Percentiles rank a stretch among this genome's conserved stretches.
Conservation (phyloP, 2,329 filamentous ascomycete genomes). For the Phaeophleospora eucalypticola region DNA sequence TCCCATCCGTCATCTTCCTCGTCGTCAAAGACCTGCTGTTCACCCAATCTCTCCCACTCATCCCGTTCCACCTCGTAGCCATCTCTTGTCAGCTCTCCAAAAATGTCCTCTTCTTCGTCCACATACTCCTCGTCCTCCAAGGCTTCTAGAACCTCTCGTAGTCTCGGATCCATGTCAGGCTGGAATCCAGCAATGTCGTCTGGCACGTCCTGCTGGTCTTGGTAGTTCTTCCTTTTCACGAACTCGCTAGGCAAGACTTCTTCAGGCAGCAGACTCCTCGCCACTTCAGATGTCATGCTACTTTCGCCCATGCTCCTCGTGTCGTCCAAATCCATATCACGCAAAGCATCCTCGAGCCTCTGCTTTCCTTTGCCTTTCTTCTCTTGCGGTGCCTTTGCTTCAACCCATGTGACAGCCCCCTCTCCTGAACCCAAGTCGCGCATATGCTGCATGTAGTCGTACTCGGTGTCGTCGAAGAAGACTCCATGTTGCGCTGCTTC, state of each 20-base stretch:
- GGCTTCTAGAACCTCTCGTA: slow-evolving; percentile 88
- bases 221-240: slow-evolving; percentile 71
- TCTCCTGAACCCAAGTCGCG: slow-evolving; percentile 66
- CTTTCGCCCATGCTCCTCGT: slow-evolving; percentile 41
- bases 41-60: slow-evolving; percentile 63
- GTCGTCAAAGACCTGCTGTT: slow-evolving; percentile 31
- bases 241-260: slow-evolving; percentile 77
- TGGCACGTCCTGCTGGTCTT: slow-evolving; percentile 88
- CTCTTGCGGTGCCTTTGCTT: slow-evolving; percentile 55
- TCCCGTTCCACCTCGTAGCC: slow-evolving; percentile 70
- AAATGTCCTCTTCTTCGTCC: slow-evolving; percentile 77
- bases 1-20: slow-evolving; percentile 83
- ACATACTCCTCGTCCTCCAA: slow-evolving; percentile 95
- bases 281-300: slow-evolving; percentile 37
- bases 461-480: slow-evolving; percentile 90
- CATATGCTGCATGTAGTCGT: slow-evolving; percentile 99
- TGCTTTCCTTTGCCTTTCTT: slow-evolving; percentile 64
- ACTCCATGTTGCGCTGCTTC: slow-evolving; percentile 92
- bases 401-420: slow-evolving; percentile 78
- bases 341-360: slow-evolving; percentile 77
- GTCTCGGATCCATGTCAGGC: slow-evolving; percentile 92
- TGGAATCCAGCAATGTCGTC: slow-evolving; percentile 91
- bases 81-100: slow-evolving; percentile 66
- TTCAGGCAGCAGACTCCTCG: slow-evolving; percentile 57
- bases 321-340: slow-evolving; percentile 48